A percentile compares a stretch with the other conserved stretches of the same genome.
Conservation (phyloP, 257 asterid genomes). For the Gardenia jasminoides region DNA sequence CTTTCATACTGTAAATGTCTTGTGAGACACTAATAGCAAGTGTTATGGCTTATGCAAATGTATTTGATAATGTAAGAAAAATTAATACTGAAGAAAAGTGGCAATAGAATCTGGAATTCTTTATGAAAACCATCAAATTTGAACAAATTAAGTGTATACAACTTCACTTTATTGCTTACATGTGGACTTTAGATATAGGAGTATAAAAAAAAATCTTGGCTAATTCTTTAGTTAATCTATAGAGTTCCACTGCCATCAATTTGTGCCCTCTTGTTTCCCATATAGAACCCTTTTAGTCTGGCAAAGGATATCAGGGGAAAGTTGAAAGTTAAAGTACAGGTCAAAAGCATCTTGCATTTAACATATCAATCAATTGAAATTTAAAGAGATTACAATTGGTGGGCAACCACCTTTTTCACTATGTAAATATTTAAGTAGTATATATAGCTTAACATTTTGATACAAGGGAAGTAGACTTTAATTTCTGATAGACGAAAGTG, state of each 20-base stretch:
- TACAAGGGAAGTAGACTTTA: background rate
- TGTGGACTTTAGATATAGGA: background rate
- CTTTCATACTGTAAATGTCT: too few species aligned
- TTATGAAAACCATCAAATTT: background rate
- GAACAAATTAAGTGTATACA: background rate
- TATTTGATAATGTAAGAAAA: background rate
- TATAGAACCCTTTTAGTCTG: background rate
- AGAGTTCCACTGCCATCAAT: background rate
- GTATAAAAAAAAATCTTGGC: background rate
- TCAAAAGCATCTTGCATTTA: too few species aligned
- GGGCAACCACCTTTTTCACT: background rate
- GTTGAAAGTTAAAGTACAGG: too few species aligned
- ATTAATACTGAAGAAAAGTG: too few species aligned
- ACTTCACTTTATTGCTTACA: background rate
- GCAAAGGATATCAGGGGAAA: background rate
- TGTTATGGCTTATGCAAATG: too few species aligned
- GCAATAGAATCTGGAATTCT: background rate
- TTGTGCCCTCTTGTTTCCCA: background rate
- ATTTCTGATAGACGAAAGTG: background rate
- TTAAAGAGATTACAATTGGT: background rate
- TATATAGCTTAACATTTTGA: background rate
- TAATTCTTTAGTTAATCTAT: background rate
- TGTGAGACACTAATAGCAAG: too few species aligned
- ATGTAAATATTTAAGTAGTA: too few species aligned
- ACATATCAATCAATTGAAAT: too few species aligned